Conservation (phyloP, 75 land plant genomes). For the Pinus taeda region DNA sequence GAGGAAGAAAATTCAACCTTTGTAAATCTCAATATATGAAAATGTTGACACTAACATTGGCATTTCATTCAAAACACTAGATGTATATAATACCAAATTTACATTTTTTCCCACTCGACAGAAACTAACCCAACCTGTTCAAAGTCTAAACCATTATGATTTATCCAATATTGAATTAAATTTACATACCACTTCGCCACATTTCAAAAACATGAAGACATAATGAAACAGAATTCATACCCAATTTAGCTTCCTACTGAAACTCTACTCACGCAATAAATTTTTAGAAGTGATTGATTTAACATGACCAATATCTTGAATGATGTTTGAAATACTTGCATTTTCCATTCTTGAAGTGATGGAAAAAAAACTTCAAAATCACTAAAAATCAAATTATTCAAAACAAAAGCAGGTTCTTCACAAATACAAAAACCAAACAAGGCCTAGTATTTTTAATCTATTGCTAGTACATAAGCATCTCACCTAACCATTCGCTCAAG, state of each 20-base stretch:
- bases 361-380: not conserved
- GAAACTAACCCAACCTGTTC: not conserved
- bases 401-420: not conserved
- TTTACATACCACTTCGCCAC: not conserved
- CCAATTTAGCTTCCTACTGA: not conserved
- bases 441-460: not conserved
- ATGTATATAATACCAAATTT: too few species aligned
- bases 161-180: not conserved
- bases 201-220: not conserved
- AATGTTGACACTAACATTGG: too few species aligned
- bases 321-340: not conserved
- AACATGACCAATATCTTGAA: not conserved
- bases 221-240: not conserved
- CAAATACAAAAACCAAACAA: not conserved
- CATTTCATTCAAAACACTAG: too few species aligned
- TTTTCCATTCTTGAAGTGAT: not conserved
- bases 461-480: not conserved
- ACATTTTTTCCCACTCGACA: not conserved
- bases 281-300: not conserved
- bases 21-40: too few species aligned
- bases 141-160: not conserved
- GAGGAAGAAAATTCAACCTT: too few species aligned
- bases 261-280: not conserved
- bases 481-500: constrained; percentile 33
- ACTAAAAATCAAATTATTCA: not conserved